phyloP scores from a whole-genome alignment of 2,329 filamentous ascomycete genomes.

The Claviceps sp. region DNA sequence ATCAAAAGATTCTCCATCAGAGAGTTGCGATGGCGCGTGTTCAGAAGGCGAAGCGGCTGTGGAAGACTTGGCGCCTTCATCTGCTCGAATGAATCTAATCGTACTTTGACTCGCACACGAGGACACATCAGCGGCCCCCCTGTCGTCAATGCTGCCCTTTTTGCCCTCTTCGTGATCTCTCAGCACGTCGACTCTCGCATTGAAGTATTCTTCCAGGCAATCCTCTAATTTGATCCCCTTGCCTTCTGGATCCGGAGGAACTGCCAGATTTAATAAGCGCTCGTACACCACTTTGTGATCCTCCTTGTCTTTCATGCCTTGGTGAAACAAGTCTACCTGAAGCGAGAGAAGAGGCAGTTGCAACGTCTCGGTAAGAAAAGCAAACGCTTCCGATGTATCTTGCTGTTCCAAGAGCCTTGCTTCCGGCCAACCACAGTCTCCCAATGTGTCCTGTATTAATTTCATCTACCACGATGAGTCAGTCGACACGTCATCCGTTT shows the following conservation, averaged over 20 bases:
- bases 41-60: slow-evolving; percentile 21
- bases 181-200: slow-evolving; percentile 80
- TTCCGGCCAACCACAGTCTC: slow-evolving; percentile 79
- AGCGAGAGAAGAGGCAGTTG: slow-evolving; percentile 77
- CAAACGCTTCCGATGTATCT: slow-evolving; percentile 91
- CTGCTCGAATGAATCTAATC: slow-evolving; percentile 21
- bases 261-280: slow-evolving; percentile 75
- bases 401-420: slow-evolving; percentile 70
- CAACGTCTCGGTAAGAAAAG: slow-evolving; percentile 82
- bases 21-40: slow-evolving; percentile 11
- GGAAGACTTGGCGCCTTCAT: slow-evolving; percentile 20
- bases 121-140: slow-evolving; percentile 11
- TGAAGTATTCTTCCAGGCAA: slow-evolving; percentile 90
- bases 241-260: slow-evolving; percentile 62
- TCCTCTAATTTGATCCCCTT: slow-evolving; percentile 71
- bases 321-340: slow-evolving; percentile 90
- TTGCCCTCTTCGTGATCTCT: slow-evolving; percentile 52
- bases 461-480: slow-evolving; percentile 44
- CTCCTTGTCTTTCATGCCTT: slow-evolving; percentile 70
- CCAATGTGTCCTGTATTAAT: slow-evolving; percentile 68
- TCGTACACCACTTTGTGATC: slow-evolving; percentile 96
- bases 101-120: slow-evolving; percentile 18
- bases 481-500: slow-evolving; percentile 3
- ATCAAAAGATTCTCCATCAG: background rate
- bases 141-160: slow-evolving; percentile 20